A percentile compares a stretch with the other conserved stretches of the same genome.
Conservation (phyloP, 352 stramenopile genomes). For the Phytophthora pseudosyringae region DNA sequence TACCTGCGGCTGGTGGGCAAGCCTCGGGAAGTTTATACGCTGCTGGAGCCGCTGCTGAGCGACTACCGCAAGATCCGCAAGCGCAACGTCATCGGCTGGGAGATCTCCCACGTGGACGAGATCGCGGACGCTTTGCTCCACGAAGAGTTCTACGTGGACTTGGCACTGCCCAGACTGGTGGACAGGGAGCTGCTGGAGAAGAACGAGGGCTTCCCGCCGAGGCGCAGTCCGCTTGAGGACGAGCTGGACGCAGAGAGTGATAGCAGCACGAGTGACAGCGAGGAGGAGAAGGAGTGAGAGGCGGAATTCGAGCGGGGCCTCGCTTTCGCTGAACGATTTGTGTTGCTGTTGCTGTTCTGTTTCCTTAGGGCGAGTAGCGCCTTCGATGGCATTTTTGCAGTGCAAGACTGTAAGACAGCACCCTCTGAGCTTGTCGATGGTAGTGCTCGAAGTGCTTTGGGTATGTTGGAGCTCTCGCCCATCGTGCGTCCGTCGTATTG, state of each 20-base stretch:
- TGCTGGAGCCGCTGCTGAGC: conserved; percentile 96
- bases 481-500: conserved; percentile 38
- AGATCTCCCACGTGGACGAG: conserved; percentile 96
- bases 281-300: conserved; percentile 19
- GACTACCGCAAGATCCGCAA: conserved; percentile 96
- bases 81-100: conserved; percentile 90
- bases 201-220: conserved; percentile 58
- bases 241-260: conserved; percentile 56
- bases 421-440: too few species aligned
- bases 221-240: conserved; percentile 80
- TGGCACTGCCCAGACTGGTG: conserved; percentile 94
- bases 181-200: conserved; percentile 89
- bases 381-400: too few species aligned
- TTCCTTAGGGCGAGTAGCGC: too few species aligned
- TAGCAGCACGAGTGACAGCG: conserved; percentile 23
- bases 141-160: conserved; percentile 93
- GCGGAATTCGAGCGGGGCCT: too few species aligned
- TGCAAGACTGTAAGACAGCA: too few species aligned
- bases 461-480: conserved; percentile 16
- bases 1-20: conserved; percentile 96
- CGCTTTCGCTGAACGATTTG: too few species aligned
- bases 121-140: conserved; percentile 95
- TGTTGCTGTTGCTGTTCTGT: too few species aligned
- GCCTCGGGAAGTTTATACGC: conserved; percentile 92
- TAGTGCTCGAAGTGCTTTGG: too few species aligned